Percentiles rank a stretch among this genome's conserved stretches.
Conservation (phyloP, 495 filamentous ascomycete species). For the Eremomyces bilateralis region DNA sequence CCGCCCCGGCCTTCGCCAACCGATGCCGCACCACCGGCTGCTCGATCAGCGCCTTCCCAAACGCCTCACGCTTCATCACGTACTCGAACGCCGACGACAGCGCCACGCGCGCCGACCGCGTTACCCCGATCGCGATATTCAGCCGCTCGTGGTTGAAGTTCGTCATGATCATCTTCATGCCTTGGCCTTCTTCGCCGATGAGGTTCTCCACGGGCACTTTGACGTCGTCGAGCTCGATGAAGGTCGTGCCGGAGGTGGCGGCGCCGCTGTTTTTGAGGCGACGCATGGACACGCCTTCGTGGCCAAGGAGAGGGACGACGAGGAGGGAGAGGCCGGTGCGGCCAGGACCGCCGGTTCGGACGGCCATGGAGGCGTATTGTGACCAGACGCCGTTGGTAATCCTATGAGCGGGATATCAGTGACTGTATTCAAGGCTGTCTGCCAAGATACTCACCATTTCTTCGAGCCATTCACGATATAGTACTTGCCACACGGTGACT, state of each 20-base stretch:
- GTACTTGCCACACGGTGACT: conserved; percentile 37
- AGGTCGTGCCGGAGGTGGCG: conserved; percentile 43
- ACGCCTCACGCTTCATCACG: conserved; percentile 49
- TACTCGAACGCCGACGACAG: conserved; percentile 44
- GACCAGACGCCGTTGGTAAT: conserved; percentile 65
- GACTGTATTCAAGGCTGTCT: too few species aligned
- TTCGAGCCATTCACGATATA: conserved; percentile 58
- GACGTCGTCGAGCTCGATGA: conserved; percentile 56
- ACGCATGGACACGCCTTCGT: conserved; percentile 42
- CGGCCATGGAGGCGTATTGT: conserved; percentile 49
- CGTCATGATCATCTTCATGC: conserved; percentile 59
- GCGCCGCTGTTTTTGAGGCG: conserved; percentile 39
- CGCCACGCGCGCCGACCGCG: conserved; percentile 40
- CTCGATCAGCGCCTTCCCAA: conserved; percentile 50
- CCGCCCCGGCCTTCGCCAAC: conserved; percentile 44
- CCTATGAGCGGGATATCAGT: conserved; percentile 14
- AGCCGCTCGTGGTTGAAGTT: conserved; percentile 68
- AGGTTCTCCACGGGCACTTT: conserved; percentile 46
- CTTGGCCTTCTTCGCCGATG: conserved; percentile 45
- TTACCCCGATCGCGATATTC: conserved; percentile 37
- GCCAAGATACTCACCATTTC: conserved; percentile 37
- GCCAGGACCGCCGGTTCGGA: conserved; percentile 44
- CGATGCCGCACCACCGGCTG: conserved; percentile 53
- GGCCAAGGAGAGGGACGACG: conserved; percentile 40
- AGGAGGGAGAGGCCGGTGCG: conserved; percentile 45